Conservation (phyloP, 257 asterid genomes). For the Phtheirospermum japonicum region DNA sequence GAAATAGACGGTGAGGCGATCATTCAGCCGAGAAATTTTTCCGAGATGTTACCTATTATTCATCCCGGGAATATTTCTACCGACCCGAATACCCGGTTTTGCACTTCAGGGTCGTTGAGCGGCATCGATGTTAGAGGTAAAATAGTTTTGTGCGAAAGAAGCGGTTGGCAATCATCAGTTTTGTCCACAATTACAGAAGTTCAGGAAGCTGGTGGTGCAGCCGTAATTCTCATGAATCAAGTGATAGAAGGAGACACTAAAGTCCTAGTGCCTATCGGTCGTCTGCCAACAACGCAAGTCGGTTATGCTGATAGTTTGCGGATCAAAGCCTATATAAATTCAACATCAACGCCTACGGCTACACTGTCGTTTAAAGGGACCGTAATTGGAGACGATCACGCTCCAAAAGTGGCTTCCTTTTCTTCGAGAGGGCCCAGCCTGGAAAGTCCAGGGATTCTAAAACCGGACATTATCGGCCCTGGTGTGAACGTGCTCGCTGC, state of each 20-base stretch:
- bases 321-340: conserved; percentile 28
- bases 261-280: no score
- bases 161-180: no score
- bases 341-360: conserved; percentile 27
- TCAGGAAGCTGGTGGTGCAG: conserved; percentile 36
- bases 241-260: no score
- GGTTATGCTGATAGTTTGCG: conserved; percentile 26
- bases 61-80: no score
- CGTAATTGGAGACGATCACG: conserved; percentile 32
- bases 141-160: conserved; percentile 30
- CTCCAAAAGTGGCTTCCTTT: conserved; percentile 42
- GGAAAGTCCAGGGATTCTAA: conserved; percentile 34
- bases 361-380: conserved; percentile 39
- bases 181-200: no score
- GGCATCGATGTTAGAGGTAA: conserved; percentile 16
- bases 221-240: conserved; percentile 32
- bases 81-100: no score
- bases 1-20: no score
- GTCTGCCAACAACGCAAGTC: conserved; percentile 28
- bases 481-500: conserved; percentile 28
- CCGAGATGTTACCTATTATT: no score
- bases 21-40: no score
- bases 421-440: conserved; percentile 46
- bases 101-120: conserved; percentile 23
- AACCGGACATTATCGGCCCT: no score